These are phyloP conservation scores for Metarhizium anisopliae DNA, from an alignment of 2,329 filamentous ascomycete species.

Conservation along the genomic window DNA sequence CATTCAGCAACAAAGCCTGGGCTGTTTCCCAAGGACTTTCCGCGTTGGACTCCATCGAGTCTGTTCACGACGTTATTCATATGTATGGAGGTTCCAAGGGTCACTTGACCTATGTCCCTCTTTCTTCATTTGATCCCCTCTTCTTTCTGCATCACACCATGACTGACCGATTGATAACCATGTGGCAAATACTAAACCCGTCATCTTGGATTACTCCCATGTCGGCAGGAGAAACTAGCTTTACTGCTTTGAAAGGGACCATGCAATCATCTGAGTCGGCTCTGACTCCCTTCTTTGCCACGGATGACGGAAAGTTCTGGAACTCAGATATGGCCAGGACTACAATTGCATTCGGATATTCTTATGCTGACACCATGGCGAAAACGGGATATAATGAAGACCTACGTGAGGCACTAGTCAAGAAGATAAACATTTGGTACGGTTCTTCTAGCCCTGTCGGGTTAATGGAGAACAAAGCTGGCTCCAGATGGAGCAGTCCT, in stretches of 20 bases:
- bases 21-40: conserved; percentile 35
- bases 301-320: conserved; percentile 53
- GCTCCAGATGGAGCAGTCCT: background rate
- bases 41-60: conserved; percentile 55
- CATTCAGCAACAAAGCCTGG: conserved; percentile 63
- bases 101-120: conserved; percentile 62
- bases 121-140: conserved; percentile 70
- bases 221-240: conserved; percentile 47
- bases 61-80: conserved; percentile 55
- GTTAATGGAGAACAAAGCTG: conserved; percentile 8
- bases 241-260: conserved; percentile 45
- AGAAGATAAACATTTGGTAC: conserved; percentile 44
- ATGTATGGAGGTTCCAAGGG: conserved; percentile 49
- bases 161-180: conserved; percentile 64
- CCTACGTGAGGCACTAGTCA: conserved; percentile 24
- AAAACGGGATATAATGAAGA: conserved; percentile 15
- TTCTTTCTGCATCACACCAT: conserved; percentile 73
- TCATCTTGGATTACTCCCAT: conserved; percentile 55
- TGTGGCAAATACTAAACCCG: conserved; percentile 71
- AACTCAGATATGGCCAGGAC: conserved; percentile 53
- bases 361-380: conserved; percentile 54
- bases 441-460: conserved; percentile 21
- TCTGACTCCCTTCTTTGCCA: conserved; percentile 59
- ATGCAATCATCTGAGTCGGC: conserved; percentile 46
- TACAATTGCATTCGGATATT: conserved; percentile 59